Base-by-base conservation (phyloP, 2,329 filamentous ascomycete genomes). In the Neofusicoccum cordaticola region DNA sequence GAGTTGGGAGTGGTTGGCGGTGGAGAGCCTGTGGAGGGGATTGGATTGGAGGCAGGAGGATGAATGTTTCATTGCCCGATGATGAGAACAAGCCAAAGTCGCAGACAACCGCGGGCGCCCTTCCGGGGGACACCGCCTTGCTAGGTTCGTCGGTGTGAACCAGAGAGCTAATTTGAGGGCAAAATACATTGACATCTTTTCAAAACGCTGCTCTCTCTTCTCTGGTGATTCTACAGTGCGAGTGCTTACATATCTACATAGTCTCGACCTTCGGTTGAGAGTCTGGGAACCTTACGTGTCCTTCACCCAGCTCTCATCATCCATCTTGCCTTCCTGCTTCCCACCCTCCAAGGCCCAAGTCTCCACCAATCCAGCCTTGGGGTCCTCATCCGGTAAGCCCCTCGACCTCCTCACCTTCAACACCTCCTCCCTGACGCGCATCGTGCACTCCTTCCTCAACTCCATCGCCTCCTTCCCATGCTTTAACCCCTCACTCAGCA, bases 361-460 rank as follows among this genome's bases (percentile, higher is more conserved):
- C 77, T 94, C 91, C 0, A 90, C 92, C 34, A 93, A 78, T 8
- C 88, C 90, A 53, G 47, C 53, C 39, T 90, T 88, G 0, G 90
- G 88, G 70, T 96, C 91, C 69, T 96, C 90, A 66, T 96, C 92
- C 0, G 90, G 85, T 67, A 90, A 86, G 0, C 93, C 93, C 65
- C 90, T 80, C 50, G 84, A 84, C 68, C 86, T 83, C 67, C 94
- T 85, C 22, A 98, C 83, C 71, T 92, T 91, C 60, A 94, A 78
- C 2, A 99, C 89, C 74, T 96, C 90, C 63, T 90, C 84, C 56
- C 95, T 84, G 39, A 98, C 86, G 66, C 89, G 85, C 75, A 84
- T 83, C 1, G 94, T 92, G 56, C 94, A 92, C 76, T 97, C 92
- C 62, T 90, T 87, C 65, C 95, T 83, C 67, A 96, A 80, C 69